Conservation (phyloP, 75 land plant genomes). For the Adiantum capillusveneris region DNA sequence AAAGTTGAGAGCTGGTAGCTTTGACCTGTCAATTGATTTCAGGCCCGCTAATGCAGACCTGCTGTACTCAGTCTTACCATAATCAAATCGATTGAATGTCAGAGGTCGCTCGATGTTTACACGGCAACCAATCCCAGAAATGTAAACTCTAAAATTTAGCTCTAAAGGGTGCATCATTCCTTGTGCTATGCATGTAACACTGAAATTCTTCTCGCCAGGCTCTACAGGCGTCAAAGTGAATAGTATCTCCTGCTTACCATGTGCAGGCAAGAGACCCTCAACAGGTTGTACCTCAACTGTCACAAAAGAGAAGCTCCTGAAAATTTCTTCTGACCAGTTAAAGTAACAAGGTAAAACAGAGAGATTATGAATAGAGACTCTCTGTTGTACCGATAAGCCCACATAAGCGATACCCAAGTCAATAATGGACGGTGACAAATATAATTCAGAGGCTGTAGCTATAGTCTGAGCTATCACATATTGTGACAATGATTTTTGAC, state of each 20-base stretch:
- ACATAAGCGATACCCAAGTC: constrained; percentile 1
- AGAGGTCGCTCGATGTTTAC: not conserved
- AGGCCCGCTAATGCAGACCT: not conserved
- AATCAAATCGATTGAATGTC: not conserved
- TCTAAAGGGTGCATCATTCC: constrained; percentile 1
- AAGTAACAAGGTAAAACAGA: not conserved
- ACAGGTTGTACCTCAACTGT: not conserved
- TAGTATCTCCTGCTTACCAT: not conserved
- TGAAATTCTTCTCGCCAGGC: not conserved
- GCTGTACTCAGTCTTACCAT: not conserved
- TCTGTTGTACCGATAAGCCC: not conserved
- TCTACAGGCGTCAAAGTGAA: not conserved
- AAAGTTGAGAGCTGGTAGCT: not conserved
- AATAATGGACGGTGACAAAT: not conserved
- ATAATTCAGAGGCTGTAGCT: not conserved
- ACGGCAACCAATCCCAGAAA: not conserved
- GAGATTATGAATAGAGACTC: not conserved
- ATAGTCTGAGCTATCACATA: not conserved
- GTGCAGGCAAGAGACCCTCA: not conserved
- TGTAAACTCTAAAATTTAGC: not conserved
- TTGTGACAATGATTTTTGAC: not conserved
- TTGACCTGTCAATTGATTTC: not conserved
- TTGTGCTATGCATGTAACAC: not conserved
- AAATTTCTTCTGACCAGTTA: constrained; percentile 1
- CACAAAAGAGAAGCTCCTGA: not conserved